phyloP scores from a whole-genome alignment of 2,329 filamentous ascomycete species.

The Colletotrichum eleusines region DNA sequence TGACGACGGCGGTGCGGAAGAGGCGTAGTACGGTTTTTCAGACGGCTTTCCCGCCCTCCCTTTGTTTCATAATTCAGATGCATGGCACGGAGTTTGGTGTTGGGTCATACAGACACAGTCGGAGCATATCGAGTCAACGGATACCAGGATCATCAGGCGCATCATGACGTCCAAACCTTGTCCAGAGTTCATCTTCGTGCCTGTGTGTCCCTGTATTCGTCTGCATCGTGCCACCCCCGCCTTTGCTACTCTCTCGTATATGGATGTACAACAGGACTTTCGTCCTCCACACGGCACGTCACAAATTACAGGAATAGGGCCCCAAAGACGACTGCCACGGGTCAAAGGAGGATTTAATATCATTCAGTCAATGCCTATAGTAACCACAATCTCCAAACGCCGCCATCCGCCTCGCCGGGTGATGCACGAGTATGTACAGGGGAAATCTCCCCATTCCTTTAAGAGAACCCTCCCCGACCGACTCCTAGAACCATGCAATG shows the following conservation, averaged over 20 bases:
- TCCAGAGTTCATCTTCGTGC: background rate
- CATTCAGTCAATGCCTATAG: conserved; percentile 39
- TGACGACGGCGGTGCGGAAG: conserved; percentile 63
- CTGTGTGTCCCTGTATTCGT: background rate
- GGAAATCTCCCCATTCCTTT: conserved; percentile 22
- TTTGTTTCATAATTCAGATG: background rate
- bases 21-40: conserved; percentile 44
- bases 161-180: background rate
- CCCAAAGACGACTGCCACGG: background rate
- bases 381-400: conserved; percentile 39
- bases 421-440: conserved; percentile 39
- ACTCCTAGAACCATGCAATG: conserved; percentile 41
- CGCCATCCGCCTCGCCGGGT: conserved; percentile 39
- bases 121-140: conserved; percentile 1
- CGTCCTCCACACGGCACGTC: background rate
- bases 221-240: background rate
- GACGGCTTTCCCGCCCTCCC: background rate
- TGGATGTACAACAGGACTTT: no score
- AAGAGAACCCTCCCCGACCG: conserved; percentile 29
- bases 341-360: conserved; percentile 29
- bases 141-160: conserved; percentile 8
- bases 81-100: conserved; percentile 40
- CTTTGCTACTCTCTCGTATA: background rate
- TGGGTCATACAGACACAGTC: conserved; percentile 1
- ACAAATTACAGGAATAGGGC: background rate